Evolutionary conservation across 2,329 filamentous ascomycete genomes (phyloP).

Genomic region (Ustulina deusta): DNA sequence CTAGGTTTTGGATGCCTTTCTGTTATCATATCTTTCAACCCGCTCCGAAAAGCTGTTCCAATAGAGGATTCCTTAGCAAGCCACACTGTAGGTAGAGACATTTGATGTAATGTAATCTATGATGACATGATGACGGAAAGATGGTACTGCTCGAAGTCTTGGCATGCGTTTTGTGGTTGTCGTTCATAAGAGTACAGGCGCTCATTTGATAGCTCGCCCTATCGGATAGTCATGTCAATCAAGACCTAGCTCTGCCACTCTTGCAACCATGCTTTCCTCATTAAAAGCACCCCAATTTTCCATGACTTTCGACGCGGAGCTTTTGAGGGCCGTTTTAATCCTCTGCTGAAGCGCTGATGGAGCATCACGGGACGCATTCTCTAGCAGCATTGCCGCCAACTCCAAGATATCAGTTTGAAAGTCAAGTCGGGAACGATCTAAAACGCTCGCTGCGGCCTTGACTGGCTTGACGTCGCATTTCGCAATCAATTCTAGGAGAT

Average conservation of each 20-base stretch:
- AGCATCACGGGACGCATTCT: not conserved
- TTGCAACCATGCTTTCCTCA: conserved; percentile 29
- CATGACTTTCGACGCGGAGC: conserved; percentile 2
- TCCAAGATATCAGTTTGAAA: conserved; percentile 36
- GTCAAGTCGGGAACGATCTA: conserved; percentile 21
- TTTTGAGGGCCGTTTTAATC: conserved; percentile 20
- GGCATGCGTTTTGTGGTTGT: not conserved
- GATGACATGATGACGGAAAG: not conserved
- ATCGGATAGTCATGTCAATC: conserved; percentile 15
- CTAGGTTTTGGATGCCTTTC: not conserved
- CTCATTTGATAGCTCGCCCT: not conserved
- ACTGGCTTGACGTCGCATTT: conserved; percentile 12
- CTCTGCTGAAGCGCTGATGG: conserved; percentile 14
- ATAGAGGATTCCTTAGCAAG: no score
- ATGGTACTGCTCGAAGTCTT: not conserved
- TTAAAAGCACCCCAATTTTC: conserved; percentile 22
- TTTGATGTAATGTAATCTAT: not conserved
- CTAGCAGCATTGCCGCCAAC: conserved; percentile 19
- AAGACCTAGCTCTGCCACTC: conserved; percentile 26
- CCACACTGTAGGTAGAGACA: not conserved
- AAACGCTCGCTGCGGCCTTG: not conserved
- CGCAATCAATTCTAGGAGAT: conserved; percentile 29
- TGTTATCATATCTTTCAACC: not conserved
- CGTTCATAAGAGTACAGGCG: not conserved
- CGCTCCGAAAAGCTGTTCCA: not conserved